Evolutionary conservation across 2,329 filamentous ascomycete species (phyloP).

Genomic region (Amauroascus niger): DNA sequence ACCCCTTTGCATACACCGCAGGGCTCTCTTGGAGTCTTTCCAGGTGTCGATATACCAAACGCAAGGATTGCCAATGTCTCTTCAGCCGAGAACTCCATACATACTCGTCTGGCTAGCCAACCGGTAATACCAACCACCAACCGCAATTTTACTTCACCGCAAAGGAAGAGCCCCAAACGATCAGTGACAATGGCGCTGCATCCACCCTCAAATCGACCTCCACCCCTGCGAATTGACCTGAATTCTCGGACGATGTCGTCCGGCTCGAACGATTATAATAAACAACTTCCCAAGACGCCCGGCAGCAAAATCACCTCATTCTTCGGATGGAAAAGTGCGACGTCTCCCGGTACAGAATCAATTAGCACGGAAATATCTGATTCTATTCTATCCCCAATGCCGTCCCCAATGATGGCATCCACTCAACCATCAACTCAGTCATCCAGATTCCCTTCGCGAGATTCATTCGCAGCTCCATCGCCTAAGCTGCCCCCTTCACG

Average conservation of each 20-base stretch:
- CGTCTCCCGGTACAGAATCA: conserved; percentile 48
- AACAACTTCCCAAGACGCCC: conserved; percentile 42
- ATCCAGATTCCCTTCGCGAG: conserved; percentile 19
- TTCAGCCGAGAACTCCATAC: conserved; percentile 21
- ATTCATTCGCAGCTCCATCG: conserved; percentile 37
- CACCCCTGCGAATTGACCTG: conserved; percentile 39
- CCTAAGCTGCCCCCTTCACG: conserved; percentile 32
- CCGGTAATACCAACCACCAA: conserved; percentile 52
- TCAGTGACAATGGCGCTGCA: conserved; percentile 39
- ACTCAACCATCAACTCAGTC: conserved; percentile 17
- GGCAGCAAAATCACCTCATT: conserved; percentile 53
- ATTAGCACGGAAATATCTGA: conserved; percentile 56
- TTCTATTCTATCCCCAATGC: conserved; percentile 48
- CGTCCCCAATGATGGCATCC: conserved; percentile 43
- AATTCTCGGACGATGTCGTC: conserved; percentile 29
- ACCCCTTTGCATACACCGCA: conserved; percentile 24
- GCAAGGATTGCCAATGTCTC: conserved; percentile 30
- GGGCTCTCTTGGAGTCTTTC: conserved; percentile 18
- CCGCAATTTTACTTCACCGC: conserved; percentile 46
- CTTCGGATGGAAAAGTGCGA: conserved; percentile 55
- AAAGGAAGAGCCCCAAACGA: conserved; percentile 24
- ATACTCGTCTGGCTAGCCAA: conserved; percentile 37
- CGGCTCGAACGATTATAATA: conserved; percentile 24
- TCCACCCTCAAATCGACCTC: conserved; percentile 28
- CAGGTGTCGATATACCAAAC: conserved; percentile 24